Conservation (phyloP, 805 yeast species). For the Scheffersomyces coipomensis region DNA sequence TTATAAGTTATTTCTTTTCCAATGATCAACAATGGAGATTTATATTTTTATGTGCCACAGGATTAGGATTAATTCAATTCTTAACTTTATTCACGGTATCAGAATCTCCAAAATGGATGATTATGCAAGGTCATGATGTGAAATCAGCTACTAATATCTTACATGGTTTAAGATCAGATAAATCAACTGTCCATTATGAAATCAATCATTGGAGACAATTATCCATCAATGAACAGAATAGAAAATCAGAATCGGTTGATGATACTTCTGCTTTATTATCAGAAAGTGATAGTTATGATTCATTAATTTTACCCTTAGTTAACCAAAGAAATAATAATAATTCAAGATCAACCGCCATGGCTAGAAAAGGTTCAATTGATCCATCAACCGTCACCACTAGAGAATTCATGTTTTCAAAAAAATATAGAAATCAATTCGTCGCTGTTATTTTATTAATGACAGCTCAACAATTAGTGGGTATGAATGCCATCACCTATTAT, state of each 20-base stretch:
- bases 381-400: conserved; percentile 17
- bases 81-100: conserved; percentile 29
- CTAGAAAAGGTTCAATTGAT: conserved; percentile 30
- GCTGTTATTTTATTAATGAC: conserved; percentile 37
- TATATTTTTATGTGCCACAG: conserved; percentile 25
- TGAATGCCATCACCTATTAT: conserved; percentile 86
- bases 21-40: conserved; percentile 38
- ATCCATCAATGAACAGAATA: conserved; percentile 7
- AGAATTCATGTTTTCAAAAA: conserved; percentile 17
- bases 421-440: conserved; percentile 21
- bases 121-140: conserved; percentile 27
- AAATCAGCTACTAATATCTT: conserved; percentile 26
- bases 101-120: conserved; percentile 44
- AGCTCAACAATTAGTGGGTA: conserved; percentile 58
- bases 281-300: neutral
- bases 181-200: conserved; percentile 27
- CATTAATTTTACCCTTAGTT: conserved; percentile 3
- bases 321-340: no score
- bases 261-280: conserved; percentile 4
- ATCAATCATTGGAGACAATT: conserved; percentile 36
- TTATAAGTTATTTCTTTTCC: conserved; percentile 29
- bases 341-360: conserved; percentile 6
- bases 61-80: conserved; percentile 26
- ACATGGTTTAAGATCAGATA: conserved; percentile 26
- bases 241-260: conserved; percentile 5